Conservation (phyloP, 2,329 filamentous ascomycete genomes). For the Sporothrix luriei region DNA sequence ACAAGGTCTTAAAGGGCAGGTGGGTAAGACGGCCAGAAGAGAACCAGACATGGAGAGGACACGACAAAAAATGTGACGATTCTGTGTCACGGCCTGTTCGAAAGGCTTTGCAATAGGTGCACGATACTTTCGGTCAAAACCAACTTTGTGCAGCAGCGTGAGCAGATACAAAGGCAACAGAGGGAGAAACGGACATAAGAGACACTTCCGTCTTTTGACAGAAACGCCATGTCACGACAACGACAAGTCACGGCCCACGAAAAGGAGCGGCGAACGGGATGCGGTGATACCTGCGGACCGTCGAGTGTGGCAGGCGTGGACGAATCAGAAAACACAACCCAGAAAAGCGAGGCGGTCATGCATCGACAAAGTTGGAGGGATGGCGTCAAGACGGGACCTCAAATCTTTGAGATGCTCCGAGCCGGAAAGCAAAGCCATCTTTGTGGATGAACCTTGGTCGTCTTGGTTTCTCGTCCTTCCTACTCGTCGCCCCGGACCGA, state of each 20-base stretch:
- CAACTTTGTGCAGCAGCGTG: too few species aligned
- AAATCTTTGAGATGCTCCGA: background rate
- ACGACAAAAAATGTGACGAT: background rate
- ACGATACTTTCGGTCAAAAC: background rate
- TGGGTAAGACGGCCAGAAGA: background rate
- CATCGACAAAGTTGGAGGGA: too few species aligned
- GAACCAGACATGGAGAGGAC: background rate
- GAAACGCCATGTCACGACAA: background rate
- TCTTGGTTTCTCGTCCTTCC: background rate
- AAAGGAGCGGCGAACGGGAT: background rate
- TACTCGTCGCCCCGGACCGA: background rate
- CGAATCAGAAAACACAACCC: background rate
- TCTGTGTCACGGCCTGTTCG: background rate
- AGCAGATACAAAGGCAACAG: background rate
- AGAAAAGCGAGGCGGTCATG: background rate
- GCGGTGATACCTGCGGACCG: background rate
- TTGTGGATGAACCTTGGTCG: too few species aligned
- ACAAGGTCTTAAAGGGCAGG: background rate
- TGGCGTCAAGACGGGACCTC: background rate
- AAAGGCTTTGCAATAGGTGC: background rate
- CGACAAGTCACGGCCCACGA: background rate
- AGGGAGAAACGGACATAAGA: background rate
- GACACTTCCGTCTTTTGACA: background rate
- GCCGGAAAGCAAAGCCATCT: background rate
- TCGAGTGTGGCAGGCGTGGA: background rate